Conservation (phyloP, 306 rosid genomes). For the Dalbergia cochinchinensis region DNA sequence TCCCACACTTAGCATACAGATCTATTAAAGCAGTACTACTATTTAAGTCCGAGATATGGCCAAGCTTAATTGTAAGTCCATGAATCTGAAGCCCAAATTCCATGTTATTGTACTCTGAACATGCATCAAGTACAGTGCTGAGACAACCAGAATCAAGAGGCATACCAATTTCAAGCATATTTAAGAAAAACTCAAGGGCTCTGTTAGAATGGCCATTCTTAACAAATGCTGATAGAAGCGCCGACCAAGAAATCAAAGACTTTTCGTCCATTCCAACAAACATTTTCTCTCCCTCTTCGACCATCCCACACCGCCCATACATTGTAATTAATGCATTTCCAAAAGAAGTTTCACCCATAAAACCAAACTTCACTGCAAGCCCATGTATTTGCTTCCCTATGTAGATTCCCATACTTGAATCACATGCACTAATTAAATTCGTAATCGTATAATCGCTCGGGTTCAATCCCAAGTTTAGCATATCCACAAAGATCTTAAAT, state of each 20-base stretch:
- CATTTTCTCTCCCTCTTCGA: constrained; percentile 56
- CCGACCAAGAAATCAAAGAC: constrained; percentile 61
- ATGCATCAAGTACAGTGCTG: constrained; percentile 53
- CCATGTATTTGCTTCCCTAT: constrained; percentile 60
- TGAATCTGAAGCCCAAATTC: constrained; percentile 55
- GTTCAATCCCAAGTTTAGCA: constrained; percentile 52
- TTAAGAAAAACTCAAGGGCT: constrained; percentile 47
- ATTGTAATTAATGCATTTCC: constrained; percentile 60
- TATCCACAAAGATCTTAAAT: constrained; percentile 45
- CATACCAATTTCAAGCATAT: constrained; percentile 49
- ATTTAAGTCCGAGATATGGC: constrained; percentile 41
- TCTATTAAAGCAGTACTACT: constrained; percentile 56
- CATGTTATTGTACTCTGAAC: constrained; percentile 59
- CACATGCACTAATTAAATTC: constrained; percentile 54
- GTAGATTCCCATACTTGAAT: constrained; percentile 35
- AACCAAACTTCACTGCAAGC: constrained; percentile 56
- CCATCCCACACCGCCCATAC: constrained; percentile 59
- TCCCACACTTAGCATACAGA: constrained; percentile 57
- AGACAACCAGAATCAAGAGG: constrained; percentile 54
- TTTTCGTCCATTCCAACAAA: constrained; percentile 43
- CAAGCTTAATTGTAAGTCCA: constrained; percentile 53
- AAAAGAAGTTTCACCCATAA: constrained; percentile 48
- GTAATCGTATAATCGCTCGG: constrained; percentile 56
- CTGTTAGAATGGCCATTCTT: constrained; percentile 41
- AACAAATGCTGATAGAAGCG: constrained; percentile 50